Evolutionary conservation across 2,329 filamentous ascomycete species (phyloP).

Genomic region (Drechslera avenae): DNA sequence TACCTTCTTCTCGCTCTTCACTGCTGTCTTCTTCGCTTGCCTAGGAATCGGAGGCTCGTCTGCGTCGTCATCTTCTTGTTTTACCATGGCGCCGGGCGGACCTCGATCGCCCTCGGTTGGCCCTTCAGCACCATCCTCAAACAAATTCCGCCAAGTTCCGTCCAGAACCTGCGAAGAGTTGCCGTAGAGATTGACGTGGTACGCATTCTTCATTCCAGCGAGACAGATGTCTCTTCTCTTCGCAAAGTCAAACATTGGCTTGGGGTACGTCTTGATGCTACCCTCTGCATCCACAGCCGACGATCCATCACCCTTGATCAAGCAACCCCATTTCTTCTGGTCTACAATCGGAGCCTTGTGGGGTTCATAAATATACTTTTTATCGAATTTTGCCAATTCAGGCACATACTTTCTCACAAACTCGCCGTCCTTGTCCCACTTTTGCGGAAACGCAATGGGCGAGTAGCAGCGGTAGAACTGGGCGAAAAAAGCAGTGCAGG

Average conservation of each 20-base stretch:
- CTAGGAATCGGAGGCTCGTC: constrained; percentile 17
- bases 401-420: constrained; percentile 71
- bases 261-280: constrained; percentile 64
- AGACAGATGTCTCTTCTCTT: constrained; percentile 67
- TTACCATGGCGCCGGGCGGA: constrained; percentile 48
- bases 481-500: constrained; percentile 74
- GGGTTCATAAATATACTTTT: constrained; percentile 79
- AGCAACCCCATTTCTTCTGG: constrained; percentile 70
- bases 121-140: constrained; percentile 54
- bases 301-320: constrained; percentile 56
- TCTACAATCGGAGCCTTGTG: constrained; percentile 73
- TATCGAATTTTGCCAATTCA: constrained; percentile 65
- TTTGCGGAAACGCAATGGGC: constrained; percentile 73
- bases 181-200: constrained; percentile 67
- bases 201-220: constrained; percentile 72
- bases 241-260: constrained; percentile 78
- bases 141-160: constrained; percentile 61
- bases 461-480: constrained; percentile 74
- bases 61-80: constrained; percentile 23
- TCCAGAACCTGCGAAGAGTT: constrained; percentile 65
- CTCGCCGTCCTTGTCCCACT: constrained; percentile 72
- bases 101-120: constrained; percentile 51
- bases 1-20: constrained; percentile 66
- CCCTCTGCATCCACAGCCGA: constrained; percentile 43
- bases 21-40: constrained; percentile 45